phyloP scores from a whole-genome alignment of 106 monocot genomes.

The Dendrobium chrysotoxum region DNA sequence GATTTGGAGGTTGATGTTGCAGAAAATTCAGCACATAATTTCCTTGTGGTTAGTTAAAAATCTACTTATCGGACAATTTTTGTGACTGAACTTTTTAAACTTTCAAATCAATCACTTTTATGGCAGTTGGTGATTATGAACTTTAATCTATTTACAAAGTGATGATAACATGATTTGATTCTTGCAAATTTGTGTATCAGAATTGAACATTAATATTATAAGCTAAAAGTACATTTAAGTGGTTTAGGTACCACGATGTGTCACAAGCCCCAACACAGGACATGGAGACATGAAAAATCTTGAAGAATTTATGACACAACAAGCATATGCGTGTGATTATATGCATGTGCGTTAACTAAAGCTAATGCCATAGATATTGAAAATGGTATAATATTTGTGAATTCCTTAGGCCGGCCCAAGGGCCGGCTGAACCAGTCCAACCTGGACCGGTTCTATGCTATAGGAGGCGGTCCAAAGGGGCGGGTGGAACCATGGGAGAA shows the following conservation, averaged over 20 bases:
- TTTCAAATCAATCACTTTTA: not conserved
- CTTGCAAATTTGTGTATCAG: not conserved
- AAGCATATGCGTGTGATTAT: not conserved
- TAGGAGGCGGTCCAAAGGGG: too few relatives aligned
- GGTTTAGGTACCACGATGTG: not conserved
- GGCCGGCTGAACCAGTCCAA: too few relatives aligned
- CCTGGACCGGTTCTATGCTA: too few relatives aligned
- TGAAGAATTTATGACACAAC: not conserved
- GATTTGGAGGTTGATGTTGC: constrained; percentile 11
- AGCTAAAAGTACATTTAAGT: not conserved
- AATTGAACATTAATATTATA: not conserved
- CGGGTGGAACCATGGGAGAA: too few relatives aligned
- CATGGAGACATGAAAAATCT: not conserved
- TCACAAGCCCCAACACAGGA: not conserved
- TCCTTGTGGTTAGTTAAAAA: constrained; percentile 16
- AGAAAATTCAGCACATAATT: not conserved
- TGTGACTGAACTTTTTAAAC: not conserved
- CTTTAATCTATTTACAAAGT: not conserved
- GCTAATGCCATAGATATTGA: not conserved
- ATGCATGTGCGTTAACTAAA: not conserved
- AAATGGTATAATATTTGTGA: not conserved
- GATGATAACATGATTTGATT: not conserved
- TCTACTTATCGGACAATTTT: not conserved
- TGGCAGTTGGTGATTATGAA: not conserved
- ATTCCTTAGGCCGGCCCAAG: not conserved